Conservation (phyloP, 306 rosid genomes). For the Vigna reflexopilosa region DNA sequence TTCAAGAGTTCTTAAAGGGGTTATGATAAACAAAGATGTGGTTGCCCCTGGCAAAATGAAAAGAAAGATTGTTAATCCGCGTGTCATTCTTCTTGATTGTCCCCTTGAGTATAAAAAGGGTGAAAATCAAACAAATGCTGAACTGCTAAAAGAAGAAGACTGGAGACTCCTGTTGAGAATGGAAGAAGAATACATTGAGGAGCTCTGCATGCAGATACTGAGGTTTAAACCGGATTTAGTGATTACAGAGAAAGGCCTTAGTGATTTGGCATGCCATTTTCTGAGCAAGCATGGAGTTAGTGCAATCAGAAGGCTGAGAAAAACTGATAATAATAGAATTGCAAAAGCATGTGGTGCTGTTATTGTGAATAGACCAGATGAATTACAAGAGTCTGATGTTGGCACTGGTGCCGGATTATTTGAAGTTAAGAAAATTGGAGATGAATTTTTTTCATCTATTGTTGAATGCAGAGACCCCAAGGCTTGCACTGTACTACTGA, state of each 20-base stretch:
- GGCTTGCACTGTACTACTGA: slow-evolving; percentile 86
- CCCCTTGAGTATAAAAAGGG: slow-evolving; percentile 97
- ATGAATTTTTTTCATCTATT: slow-evolving; percentile 78
- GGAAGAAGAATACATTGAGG: slow-evolving; percentile 93
- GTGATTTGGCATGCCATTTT: slow-evolving; percentile 96
- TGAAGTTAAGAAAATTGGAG: slow-evolving; percentile 96
- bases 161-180: slow-evolving; percentile 83
- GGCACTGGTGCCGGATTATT: slow-evolving; percentile 95
- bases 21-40: slow-evolving; percentile 92
- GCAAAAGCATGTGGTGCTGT: slow-evolving; percentile 97
- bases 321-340: slow-evolving; percentile 88
- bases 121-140: slow-evolving; percentile 95
- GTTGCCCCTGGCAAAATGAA: slow-evolving; percentile 95
- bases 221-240: slow-evolving; percentile 92
- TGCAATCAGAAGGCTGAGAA: slow-evolving; percentile 92
- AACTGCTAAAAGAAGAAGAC: slow-evolving; percentile 87
- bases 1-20: slow-evolving; percentile 83
- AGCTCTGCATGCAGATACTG: slow-evolving; percentile 82
- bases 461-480: slow-evolving; percentile 96
- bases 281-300: slow-evolving; percentile 84
- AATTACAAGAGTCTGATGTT: slow-evolving; percentile 90
- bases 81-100: slow-evolving; percentile 84
- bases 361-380: slow-evolving; percentile 93
- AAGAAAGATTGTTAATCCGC: slow-evolving; percentile 90
- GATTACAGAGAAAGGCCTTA: slow-evolving; percentile 92